Base-by-base conservation (phyloP, 305 asterid genomes). In the Petunia hybrid region DNA sequence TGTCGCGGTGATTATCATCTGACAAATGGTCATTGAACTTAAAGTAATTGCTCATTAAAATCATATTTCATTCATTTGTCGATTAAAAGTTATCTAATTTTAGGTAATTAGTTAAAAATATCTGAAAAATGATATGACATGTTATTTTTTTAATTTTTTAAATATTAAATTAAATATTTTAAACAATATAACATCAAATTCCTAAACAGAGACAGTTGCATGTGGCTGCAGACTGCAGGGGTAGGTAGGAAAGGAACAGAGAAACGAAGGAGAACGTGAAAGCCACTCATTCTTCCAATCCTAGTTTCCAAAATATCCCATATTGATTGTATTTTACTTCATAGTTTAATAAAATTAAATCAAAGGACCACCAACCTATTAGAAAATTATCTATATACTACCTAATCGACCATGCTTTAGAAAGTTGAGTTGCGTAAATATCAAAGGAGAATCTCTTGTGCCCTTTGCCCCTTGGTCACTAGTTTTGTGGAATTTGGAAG, bases 231-330 rank as follows among this genome's bases (percentile, higher is more conserved):
- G 31, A 22, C 31, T 22, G 31, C 31, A 2, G 76, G 40, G 40
- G 75, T 69, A 22, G 76, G 57, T 69, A 57, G 57, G 39, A 22
- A 43, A 38, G 57, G 41, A 59, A 69, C 6, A 45, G 76, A 68
- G 76, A 42, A 68, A n/a, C 56, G 4, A 68, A 8, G 41, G 38
- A 67, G n/a, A 41, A 41, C 55, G 51, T 16, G 31, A 66, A 14
- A 65, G 36, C 73, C 12, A 39, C 51, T 4, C 14, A 39, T 66
- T 40, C 51, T 3, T 13, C 36, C 36, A 3, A 66, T 66, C 22
- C n/a, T 67, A 14, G 3, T 7, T n/a, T 41, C 75, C 53, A 41
- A 41, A 6, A 4, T 67, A 14, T 5, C 3, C 7, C 14, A 8
- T 67, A 1, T 13, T 6, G 38, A 67, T 13, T 5, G 3, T 63